Evolutionary conservation across 2,329 filamentous ascomycete species (phyloP), one percentile per base, ranked within the genome.

Genomic region (Sarocladium kiliense): DNA sequence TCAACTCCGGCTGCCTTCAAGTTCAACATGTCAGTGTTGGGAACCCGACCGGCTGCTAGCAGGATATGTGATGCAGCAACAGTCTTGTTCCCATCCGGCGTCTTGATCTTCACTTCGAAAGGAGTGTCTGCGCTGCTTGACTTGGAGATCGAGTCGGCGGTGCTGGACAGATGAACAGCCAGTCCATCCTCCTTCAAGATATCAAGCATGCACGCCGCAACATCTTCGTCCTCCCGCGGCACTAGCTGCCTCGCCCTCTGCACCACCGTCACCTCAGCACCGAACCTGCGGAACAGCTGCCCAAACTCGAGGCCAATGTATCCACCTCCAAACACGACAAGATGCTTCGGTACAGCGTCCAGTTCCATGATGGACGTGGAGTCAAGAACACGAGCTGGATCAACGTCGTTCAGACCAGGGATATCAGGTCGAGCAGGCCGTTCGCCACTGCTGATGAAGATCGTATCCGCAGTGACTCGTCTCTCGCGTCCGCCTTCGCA

Each of bases 251-350:
- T 58, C 3, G 62, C 68, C 10, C 73, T 64, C 62, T 81, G 76
- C 3, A 81, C 55, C 44, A 81, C 63, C 2, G 74, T 78, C 41
- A 81, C 77, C 27, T 72, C 64, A 2, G 76, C 69, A 1, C 78
- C 78, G 14, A 82, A 64, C 18, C 79, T 69, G 1, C 72, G 66
- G 63, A 80, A 77, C 25, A 80, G 67, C 63, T 81, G 78, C 2
- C 71, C 77, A 58, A 81, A 81, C 59, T 81, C 78, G 11, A 81
- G 64, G 1, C 77, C 79, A 30, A 81, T 70, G 56, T 78, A 78
- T 3, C 78, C 78, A 3, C 78, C 78, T 1, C 79, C 78, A n/a
- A 81, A 57, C 1, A 81, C 71, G 34, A 80, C 64, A 3, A 81
- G 67, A 63, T 78, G 75, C 12, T 66, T 61, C 2, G 79, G 79